These are phyloP conservation scores for Apiotrichum domesticum DNA, from an alignment of 1,284 basidiomycete genomes.

Conservation along the genomic window DNA sequence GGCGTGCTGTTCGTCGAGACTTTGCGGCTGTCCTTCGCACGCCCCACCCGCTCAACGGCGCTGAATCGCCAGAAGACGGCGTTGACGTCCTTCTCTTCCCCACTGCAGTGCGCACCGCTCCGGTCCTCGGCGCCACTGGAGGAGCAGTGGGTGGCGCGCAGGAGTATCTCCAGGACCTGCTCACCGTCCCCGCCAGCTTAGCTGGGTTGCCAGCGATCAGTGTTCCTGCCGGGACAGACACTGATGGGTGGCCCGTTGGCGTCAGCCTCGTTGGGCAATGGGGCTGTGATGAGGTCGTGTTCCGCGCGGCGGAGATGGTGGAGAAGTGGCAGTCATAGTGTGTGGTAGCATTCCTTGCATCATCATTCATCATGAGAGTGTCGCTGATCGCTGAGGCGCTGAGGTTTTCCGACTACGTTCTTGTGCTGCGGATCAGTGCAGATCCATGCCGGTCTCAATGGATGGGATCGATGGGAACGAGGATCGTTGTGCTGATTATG, in stretches of 20 bases:
- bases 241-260: constrained; percentile 77
- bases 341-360: not conserved
- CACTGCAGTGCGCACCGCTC: constrained; percentile 72
- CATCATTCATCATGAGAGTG: too few relatives aligned
- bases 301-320: constrained; percentile 51
- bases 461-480: too few relatives aligned
- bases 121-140: constrained; percentile 45
- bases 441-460: too few relatives aligned
- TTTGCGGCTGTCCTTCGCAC: constrained; percentile 65
- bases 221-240: constrained; percentile 57
- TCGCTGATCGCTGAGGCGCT: too few relatives aligned
- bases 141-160: not conserved
- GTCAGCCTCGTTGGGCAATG: constrained; percentile 82
- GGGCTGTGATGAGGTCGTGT: constrained; percentile 69
- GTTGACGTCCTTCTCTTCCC: constrained; percentile 80
- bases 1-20: constrained; percentile 64
- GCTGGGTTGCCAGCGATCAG: constrained; percentile 79
- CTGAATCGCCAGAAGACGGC: constrained; percentile 35
- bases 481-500: too few relatives aligned
- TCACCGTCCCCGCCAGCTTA: constrained; percentile 86
- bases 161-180: constrained; percentile 79
- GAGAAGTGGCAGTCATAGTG: constrained; percentile 25
- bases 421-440: too few relatives aligned
- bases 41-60: constrained; percentile 33
- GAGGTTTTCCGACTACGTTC: too few relatives aligned